phyloP scores from a whole-genome alignment of 1,139 yeast genomes.

The Scheffersomyces cryptocercus region DNA sequence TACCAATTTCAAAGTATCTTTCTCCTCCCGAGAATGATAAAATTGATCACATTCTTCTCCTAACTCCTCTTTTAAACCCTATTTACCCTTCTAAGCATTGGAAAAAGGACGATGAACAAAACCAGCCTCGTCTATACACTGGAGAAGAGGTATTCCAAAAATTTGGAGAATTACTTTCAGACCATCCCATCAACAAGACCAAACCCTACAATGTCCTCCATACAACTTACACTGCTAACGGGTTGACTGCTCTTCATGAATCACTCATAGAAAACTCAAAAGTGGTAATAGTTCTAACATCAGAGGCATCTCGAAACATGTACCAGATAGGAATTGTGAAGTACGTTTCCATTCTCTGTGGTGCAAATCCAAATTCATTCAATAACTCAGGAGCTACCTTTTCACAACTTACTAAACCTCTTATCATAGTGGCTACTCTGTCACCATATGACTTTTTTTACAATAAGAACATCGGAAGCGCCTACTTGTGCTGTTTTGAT shows the following conservation, averaged over 20 bases:
- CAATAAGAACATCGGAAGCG: constrained; percentile 55
- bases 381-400: constrained; percentile 19
- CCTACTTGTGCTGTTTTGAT: constrained; percentile 64
- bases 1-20: constrained; percentile 53
- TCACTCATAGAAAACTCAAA: constrained; percentile 55
- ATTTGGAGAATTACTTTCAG: constrained; percentile 44
- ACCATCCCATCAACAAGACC: constrained; percentile 30
- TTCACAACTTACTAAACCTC: constrained; percentile 45
- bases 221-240: constrained; percentile 67
- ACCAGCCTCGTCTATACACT: constrained; percentile 30
- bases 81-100: constrained; percentile 23
- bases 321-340: constrained; percentile 67
- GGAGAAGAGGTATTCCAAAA: constrained; percentile 63
- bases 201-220: constrained; percentile 53
- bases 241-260: constrained; percentile 60
- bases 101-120: constrained; percentile 3
- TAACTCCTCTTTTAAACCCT: constrained; percentile 56
- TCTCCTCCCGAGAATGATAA: constrained; percentile 17
- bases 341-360: constrained; percentile 57
- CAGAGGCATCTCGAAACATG: constrained; percentile 65
- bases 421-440: constrained; percentile 62
- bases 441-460: constrained; percentile 66
- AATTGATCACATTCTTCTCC: constrained; percentile 43
- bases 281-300: constrained; percentile 58
- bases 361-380: constrained; percentile 43